Evolutionary conservation across 2,329 filamentous ascomycete genomes (phyloP), one percentile per base, ranked within the genome.

Genomic region (Aspergillus vadensis): DNA sequence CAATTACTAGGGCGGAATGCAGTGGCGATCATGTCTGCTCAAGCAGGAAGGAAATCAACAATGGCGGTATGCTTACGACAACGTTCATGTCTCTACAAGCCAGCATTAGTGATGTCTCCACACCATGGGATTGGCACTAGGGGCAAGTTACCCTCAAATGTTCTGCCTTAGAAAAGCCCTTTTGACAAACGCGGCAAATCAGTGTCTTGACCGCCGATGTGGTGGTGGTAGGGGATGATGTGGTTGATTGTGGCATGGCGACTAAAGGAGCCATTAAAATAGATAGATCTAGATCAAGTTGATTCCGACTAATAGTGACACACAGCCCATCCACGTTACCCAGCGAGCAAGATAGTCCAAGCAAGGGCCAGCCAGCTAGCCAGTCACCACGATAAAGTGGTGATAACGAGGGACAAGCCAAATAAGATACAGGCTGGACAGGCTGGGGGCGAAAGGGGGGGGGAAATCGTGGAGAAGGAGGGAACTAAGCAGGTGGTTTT

Each of bases 151-250:
- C 76, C 66, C 74, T 72, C 21, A 79, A 63, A 69, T 79, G 76
- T 63, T 79, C 76, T 14, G 74, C 74, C 61, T 78, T 80, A 9
- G 75, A 76, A 62, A 79, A 80, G 55, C 68, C 69, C 63, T 76
- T 79, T 21, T 77, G 72, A 53, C 77, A 80, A 21, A 72, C 74
- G 47, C 69, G 70, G 68, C 77, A 79, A 4, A 75, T 70, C 58
- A 79, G 39, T 21, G 68, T 71, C 64, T 72, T 75, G 43, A 60
- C 60, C 30, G 66, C 65, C 44, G 65, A 38, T 4, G 64, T 44
- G 12, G 65, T 36, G 10, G 51, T 30, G 21, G 52, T 25, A 17
- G 52, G 21, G 39, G 53, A 19, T 14, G 52, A 19, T 15, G 53
- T 44, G 12, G 65, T 62, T 10, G 55, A 55, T 49, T 60, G 53